phyloP scores from a whole-genome alignment of 169 alveolate genomes.

The Eimeria necatrix region DNA sequence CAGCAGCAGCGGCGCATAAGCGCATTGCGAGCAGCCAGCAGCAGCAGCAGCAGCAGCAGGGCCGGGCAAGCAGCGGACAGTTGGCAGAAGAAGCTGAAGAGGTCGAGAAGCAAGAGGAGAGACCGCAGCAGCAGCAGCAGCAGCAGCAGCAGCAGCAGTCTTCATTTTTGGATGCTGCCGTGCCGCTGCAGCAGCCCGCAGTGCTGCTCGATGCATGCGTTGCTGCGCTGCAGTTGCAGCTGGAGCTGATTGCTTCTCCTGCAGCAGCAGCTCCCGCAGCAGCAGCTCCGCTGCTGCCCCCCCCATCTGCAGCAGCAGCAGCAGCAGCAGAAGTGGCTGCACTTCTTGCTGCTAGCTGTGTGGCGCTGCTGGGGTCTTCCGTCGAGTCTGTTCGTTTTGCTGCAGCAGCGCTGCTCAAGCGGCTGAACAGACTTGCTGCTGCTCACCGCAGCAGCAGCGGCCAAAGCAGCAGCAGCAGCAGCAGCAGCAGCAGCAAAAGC shows the following conservation, averaged over 20 bases:
- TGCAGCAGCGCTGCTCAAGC: background rate
- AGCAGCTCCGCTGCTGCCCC: too few relatives aligned
- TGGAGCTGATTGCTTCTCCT: constrained; percentile 17
- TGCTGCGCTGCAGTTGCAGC: constrained; percentile 60
- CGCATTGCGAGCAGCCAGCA: background rate
- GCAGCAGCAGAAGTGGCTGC: background rate
- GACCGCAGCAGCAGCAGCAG: constrained; percentile 50
- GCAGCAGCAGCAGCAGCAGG: constrained; percentile 30
- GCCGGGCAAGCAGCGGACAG: background rate
- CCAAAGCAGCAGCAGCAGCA: constrained; percentile 3
- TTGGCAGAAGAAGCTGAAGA: background rate
- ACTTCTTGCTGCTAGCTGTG: background rate
- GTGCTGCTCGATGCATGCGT: constrained; percentile 19
- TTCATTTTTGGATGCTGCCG: background rate
- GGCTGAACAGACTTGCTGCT: constrained; percentile 8
- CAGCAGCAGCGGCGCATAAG: background rate
- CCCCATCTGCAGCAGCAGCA: too few relatives aligned
- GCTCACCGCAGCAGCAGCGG: background rate
- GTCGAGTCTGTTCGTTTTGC: background rate
- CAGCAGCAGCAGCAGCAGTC: constrained; percentile 23
- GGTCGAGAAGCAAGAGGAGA: background rate
- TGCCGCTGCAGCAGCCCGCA: constrained; percentile 52
- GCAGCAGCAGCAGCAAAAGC: constrained; percentile 45
- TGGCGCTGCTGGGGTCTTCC: background rate
- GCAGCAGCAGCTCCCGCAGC: too few relatives aligned